Evolutionary conservation across 106 monocot genomes (phyloP).

Genomic region (Platanthera guangdongensis): DNA sequence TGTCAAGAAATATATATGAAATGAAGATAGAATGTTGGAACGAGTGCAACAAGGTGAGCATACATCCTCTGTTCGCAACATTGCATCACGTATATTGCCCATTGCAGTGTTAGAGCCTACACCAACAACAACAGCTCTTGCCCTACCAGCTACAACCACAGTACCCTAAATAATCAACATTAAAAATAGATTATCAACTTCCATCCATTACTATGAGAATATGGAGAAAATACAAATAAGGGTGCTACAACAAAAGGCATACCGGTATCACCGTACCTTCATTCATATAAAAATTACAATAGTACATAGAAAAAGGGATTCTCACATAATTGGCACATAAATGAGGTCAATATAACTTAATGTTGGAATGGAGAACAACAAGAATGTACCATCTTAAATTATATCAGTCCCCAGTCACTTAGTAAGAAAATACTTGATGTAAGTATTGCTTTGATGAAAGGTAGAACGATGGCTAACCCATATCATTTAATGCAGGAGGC

Average conservation of each 20-base stretch:
- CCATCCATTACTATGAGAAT: neutral
- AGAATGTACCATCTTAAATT: neutral
- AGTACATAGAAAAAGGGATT: neutral
- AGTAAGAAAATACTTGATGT: neutral
- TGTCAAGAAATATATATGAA: neutral
- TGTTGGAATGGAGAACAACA: neutral
- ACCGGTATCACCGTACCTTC: neutral
- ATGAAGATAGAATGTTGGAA: neutral
- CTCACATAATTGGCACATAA: neutral
- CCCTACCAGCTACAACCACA: constrained; percentile 93
- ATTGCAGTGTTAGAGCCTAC: constrained; percentile 98
- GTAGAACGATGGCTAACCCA: neutral
- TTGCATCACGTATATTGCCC: constrained; percentile 98
- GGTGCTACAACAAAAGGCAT: neutral
- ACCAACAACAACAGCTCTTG: constrained; percentile 92
- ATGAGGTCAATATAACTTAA: neutral
- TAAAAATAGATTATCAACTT: neutral
- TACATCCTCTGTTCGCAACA: constrained; percentile 95
- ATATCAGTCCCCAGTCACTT: neutral
- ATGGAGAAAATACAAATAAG: neutral
- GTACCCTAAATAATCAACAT: constrained; percentile 59
- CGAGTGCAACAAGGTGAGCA: constrained; percentile 13
- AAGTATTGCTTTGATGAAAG: neutral
- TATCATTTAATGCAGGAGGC: too few relatives aligned
- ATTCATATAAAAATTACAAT: neutral